These are phyloP conservation scores for Pigoraptor vietnamica DNA, from an alignment of 78 protist species.

Conservation along the genomic window DNA sequence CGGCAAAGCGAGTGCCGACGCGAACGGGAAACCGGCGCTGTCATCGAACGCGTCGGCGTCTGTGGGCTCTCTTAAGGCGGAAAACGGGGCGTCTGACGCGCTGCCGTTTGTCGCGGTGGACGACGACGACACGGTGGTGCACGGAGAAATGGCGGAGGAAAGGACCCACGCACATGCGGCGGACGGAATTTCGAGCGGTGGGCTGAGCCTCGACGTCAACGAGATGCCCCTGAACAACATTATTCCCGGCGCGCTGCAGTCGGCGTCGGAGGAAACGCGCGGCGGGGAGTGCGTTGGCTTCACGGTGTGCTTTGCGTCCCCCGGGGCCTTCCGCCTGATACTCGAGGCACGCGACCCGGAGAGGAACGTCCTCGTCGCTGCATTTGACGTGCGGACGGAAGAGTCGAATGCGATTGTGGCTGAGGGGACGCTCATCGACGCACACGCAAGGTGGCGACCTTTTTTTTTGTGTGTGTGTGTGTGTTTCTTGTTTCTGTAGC, in stretches of 20 bases:
- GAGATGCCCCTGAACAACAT: neutral
- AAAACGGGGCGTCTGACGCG: no score
- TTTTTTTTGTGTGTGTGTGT: neutral
- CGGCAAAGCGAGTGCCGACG: no score
- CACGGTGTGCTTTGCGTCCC: neutral
- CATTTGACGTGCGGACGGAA: neutral
- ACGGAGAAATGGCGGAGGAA: neutral
- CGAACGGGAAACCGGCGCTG: no score
- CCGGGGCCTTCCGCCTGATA: neutral
- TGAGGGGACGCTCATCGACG: neutral
- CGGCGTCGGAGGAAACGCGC: neutral
- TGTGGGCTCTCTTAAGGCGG: no score
- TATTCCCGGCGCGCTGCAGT: neutral
- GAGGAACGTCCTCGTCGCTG: neutral
- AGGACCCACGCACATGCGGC: neutral
- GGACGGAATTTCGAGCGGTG: neutral
- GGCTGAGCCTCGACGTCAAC: neutral
- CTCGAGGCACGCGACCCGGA: neutral
- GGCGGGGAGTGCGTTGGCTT: neutral
- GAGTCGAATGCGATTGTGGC: neutral
- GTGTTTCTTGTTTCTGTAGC: neutral
- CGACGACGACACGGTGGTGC: no score
- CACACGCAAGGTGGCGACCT: neutral
- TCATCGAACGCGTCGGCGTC: no score
- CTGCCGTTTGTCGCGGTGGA: no score